A percentile compares a stretch with the other conserved stretches of the same genome.
Conservation (phyloP, 2,329 filamentous ascomycete genomes). For the Akanthomyces lecanii region DNA sequence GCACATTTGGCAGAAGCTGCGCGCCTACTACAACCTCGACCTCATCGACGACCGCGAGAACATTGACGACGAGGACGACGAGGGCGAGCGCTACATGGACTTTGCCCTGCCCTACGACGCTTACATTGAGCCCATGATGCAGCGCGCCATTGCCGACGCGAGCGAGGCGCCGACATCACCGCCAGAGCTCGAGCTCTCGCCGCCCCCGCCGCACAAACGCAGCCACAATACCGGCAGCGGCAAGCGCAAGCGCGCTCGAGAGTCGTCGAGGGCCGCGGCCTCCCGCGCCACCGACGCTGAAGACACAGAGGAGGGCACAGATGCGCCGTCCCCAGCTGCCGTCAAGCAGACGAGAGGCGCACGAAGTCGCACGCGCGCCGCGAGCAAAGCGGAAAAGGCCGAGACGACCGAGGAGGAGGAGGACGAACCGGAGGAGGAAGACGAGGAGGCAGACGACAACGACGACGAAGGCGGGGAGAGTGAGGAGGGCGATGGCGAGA, state of each 20-base stretch:
- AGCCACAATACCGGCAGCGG: conserved; percentile 3
- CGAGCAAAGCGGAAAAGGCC: conserved; percentile 25
- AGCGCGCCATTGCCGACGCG: conserved; percentile 40
- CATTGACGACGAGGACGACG: conserved; percentile 55
- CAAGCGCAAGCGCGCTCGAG: conserved; percentile 39
- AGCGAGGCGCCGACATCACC: conserved; percentile 48
- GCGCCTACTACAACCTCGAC: conserved; percentile 77
- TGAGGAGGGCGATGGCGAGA: conserved; percentile 25
- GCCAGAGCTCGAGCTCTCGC: conserved; percentile 37
- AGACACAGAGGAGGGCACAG: conserved; percentile 45
- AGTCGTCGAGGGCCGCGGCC: conserved; percentile 17
- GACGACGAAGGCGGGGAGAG: conserved; percentile 18
- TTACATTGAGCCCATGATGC: conserved; percentile 45
- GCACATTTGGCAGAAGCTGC: conserved; percentile 86
- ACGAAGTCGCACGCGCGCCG: conserved; percentile 41
- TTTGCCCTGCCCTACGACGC: conserved; percentile 56
- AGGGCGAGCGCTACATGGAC: conserved; percentile 57
- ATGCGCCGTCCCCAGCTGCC: conserved; percentile 31
- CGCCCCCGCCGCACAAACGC: conserved; percentile 18
- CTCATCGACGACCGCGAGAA: conserved; percentile 81
- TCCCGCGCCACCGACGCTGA: conserved; percentile 43
- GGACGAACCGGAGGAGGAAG: conserved; percentile 26
- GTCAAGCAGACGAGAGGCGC: conserved; percentile 39
- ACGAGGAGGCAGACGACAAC: conserved; percentile 26
- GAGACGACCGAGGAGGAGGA: conserved; percentile 34